These are phyloP conservation scores for Erysimum cheiri DNA, from an alignment of 441 rosid species.

Conservation along the genomic window DNA sequence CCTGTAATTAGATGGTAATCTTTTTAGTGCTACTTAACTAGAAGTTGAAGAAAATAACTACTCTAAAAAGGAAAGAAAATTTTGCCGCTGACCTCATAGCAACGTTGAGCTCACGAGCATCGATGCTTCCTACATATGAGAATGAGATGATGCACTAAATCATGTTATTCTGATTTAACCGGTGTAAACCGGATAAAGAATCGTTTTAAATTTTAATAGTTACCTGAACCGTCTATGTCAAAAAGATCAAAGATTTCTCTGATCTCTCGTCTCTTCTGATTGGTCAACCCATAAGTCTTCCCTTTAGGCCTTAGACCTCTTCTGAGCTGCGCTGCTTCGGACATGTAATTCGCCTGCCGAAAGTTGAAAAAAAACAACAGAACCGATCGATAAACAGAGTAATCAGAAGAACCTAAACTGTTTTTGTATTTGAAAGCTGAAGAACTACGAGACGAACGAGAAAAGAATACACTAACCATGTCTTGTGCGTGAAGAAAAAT, in stretches of 20 bases:
- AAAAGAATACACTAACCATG: conserved; percentile 26
- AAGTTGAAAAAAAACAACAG: not conserved
- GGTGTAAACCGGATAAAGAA: conserved; percentile 1
- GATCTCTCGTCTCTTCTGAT: conserved; percentile 78
- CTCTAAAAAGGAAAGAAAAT: too few relatives aligned
- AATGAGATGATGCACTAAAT: conserved; percentile 15
- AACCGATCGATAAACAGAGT: conserved; percentile 10
- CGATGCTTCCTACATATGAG: conserved; percentile 73
- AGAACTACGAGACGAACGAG: not conserved
- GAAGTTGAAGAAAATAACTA: too few relatives aligned
- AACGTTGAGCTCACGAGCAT: conserved; percentile 89
- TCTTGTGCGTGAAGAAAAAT: conserved; percentile 14
- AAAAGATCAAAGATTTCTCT: conserved; percentile 90
- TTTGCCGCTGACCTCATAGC: conserved; percentile 84
- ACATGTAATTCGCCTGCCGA: conserved; percentile 33
- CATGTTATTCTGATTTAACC: conserved; percentile 11
- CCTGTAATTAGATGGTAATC: conserved; percentile 51
- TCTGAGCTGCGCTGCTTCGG: conserved; percentile 24
- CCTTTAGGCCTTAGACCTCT: conserved; percentile 55
- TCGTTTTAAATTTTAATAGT: conserved; percentile 20
- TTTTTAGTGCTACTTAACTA: conserved; percentile 20
- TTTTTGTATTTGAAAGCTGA: conserved; percentile 20
- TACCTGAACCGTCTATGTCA: conserved; percentile 96
- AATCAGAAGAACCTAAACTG: conserved; percentile 17
- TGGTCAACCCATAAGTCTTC: conserved; percentile 64